Base-by-base conservation (phyloP, 176 grass and related monocot species). In the Musa acuminata region DNA sequence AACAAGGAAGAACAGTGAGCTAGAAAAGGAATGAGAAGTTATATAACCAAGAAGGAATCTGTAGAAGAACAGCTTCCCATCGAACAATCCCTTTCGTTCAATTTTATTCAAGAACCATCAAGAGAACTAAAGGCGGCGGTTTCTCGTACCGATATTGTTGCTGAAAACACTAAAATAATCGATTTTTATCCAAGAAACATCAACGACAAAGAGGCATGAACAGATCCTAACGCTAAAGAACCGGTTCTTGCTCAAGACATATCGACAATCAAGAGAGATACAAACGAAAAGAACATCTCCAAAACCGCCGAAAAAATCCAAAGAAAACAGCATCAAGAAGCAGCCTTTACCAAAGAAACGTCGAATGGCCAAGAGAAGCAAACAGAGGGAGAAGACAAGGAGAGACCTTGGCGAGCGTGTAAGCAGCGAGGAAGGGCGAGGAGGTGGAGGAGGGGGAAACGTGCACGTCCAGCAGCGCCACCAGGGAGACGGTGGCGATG, bases 391-490 rank as follows among this genome's bases (percentile, higher is more conserved):
- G 55, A 49, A 49, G 13, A 23, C 11, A 77, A 13, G 62, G 13
- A 50, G 16, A 12, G 43, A 89, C 87, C 83, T 89, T 80, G 62
- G 89, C 52, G 72, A 88, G 81, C 81, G 73, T 84, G 83, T 88
- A 88, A 19, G 51, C 62, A 11, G 77, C 75, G 55, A 77, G 51
- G 80, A 62, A 52, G 75, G 75, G 10, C 12, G 69, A 20, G 14
- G 53, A 1, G 24, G 55, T 22, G 83, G 63, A 23, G 70, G 22
- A 0, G 13, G 81, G 49, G 25, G 86, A 92, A 20, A 84, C 62
- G 83, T 86, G 86, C 53, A 92, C 83, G 62, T 83, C 78, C 25
- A 92, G 78, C 65, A 92, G 80, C 65, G 83, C 75, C 26, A 77
- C 78, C 49, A 80, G 64, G 60, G 89, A 72, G 62, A 91, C 8